Percentiles rank a stretch among this genome's conserved stretches.
phyloP scores from a whole-genome alignment of 345 rosid genomes.

The Reutealis trisperma region DNA sequence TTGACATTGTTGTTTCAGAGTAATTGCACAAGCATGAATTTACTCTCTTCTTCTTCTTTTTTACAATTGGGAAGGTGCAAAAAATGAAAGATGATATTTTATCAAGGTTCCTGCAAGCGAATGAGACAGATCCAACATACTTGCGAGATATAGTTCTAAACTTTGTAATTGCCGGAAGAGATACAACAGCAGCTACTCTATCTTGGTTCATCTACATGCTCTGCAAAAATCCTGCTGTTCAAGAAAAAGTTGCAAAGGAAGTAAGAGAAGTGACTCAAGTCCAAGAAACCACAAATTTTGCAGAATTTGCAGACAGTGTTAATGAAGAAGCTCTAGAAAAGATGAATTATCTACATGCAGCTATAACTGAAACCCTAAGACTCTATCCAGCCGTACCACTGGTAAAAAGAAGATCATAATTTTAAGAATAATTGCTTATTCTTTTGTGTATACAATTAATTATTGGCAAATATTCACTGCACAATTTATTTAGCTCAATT shows the following conservation, averaged over 20 bases:
- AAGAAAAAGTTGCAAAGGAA: conserved; percentile 50
- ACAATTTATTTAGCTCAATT: not conserved
- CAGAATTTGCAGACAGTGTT: conserved; percentile 34
- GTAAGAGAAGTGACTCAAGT: conserved; percentile 27
- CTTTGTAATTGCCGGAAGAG: conserved; percentile 67
- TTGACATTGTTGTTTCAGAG: not conserved
- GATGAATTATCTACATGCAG: conserved; percentile 62
- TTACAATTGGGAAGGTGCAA: conserved; percentile 20
- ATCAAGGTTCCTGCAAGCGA: conserved; percentile 55
- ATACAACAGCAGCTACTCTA: conserved; percentile 58
- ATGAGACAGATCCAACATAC: conserved; percentile 40
- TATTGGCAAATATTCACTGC: no score
- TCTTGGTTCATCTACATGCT: conserved; percentile 63
- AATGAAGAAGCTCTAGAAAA: conserved; percentile 46
- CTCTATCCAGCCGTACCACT: conserved; percentile 61
- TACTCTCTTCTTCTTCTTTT: not conserved
- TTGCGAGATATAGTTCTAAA: conserved; percentile 57
- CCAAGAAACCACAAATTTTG: conserved; percentile 14
- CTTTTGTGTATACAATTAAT: no score
- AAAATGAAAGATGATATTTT: conserved; percentile 57
- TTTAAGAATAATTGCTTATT: no score
- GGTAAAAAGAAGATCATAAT: conserved; percentile 32
- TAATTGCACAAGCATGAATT: not conserved
- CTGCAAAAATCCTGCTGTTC: conserved; percentile 47
- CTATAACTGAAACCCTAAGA: conserved; percentile 59